Evolutionary conservation across 345 rosid species (phyloP), one percentile per base, ranked within the genome.

Genomic region (Gynandropsis gynandra): DNA sequence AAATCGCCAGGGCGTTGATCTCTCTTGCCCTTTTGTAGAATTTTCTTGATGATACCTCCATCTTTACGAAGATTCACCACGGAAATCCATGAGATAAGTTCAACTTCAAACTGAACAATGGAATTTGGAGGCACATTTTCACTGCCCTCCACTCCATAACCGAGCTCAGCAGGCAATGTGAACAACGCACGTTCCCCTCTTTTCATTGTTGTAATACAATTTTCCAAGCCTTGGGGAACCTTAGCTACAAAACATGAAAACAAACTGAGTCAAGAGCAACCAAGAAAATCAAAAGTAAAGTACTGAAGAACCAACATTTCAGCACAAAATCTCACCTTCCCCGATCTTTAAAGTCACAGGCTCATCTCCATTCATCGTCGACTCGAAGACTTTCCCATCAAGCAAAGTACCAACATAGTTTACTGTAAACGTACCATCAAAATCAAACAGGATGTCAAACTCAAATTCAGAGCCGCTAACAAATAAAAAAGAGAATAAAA

Each of bases 1-100:
- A 79, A 65, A 56, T 76, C 76, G 54, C 74, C 49, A 16, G 85
- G 89, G 2, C 35, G 38, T 53, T 21, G 77, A 16, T 59, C 56
- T 60, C 42, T 68, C 58, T 53, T 60, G 17, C 85, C 84, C 33
- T 54, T 74, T 40, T 61, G 59, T 63, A 76, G n/a, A 52, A 76
- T 70, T 63, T 64, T 81, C 77, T 81, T 81, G 41, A 76, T 16
- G 31, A 81, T 64, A 54, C 89, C 76, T 51, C 89, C 76, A 62
- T 81, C 80, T 60, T 65, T 72, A 39, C 74, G 64, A 24, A 81
- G 55, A 55, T 81, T 67, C 67, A 76, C 77, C 46, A 76, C 78
- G 0, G 64, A 66, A 27, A 76, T 72, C 89, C 80, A 81, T 0
- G 82, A 74, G 50, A 70, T 29, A 13, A 81, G 79, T 54, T 81